A percentile compares a stretch with the other conserved stretches of the same genome.
phyloP scores from a whole-genome alignment of 768 basidiomycete species.

The Galerina marginata region DNA sequence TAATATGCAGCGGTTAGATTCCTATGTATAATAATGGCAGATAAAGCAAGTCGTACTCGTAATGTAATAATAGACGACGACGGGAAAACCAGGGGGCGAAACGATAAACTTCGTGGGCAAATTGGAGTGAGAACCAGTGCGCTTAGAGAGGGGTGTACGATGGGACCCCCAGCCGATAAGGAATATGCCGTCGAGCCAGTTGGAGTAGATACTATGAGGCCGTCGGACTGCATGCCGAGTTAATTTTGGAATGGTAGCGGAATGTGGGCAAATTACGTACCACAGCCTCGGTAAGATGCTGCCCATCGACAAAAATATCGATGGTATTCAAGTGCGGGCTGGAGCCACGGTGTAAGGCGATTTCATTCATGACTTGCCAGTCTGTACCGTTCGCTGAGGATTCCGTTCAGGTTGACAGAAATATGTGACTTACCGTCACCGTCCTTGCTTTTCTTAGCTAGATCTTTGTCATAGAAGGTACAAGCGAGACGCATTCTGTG shows the following conservation, averaged over 20 bases:
- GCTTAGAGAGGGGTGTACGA: slow-evolving; percentile 91
- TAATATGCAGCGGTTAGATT: neutral
- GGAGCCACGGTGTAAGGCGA: slow-evolving; percentile 89
- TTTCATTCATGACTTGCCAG: slow-evolving; percentile 98
- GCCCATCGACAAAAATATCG: slow-evolving; percentile 92
- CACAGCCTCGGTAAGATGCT: slow-evolving; percentile 94
- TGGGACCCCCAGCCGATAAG: slow-evolving; percentile 93
- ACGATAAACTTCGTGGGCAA: slow-evolving; percentile 90
- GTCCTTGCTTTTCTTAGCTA: slow-evolving; percentile 58
- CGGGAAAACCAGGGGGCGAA: slow-evolving; percentile 91
- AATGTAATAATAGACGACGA: slow-evolving; percentile 77
- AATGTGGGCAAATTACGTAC: slow-evolving; percentile 53
- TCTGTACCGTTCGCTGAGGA: slow-evolving; percentile 45
- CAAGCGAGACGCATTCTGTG: slow-evolving; percentile 92
- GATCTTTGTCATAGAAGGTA: slow-evolving; percentile 69
- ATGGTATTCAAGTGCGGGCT: slow-evolving; percentile 93
- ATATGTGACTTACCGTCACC: slow-evolving; percentile 54
- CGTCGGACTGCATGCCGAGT: slow-evolving; percentile 71
- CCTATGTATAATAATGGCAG: neutral
- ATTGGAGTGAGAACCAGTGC: slow-evolving; percentile 95
- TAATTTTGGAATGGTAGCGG: slow-evolving; percentile 4
- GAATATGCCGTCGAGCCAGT: slow-evolving; percentile 98
- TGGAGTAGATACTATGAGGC: slow-evolving; percentile 92
- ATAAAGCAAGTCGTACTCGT: slow-evolving; percentile 51
- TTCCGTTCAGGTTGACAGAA: neutral